Conservation (phyloP, 129 eudicot genomes). For the Daucus carota region DH1_v3.0 NC_030386.2:19629001-19629500, state of each 20-base stretch:
- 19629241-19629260: slow-evolving; percentile 52
- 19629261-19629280: slow-evolving; percentile 36
- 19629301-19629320: slow-evolving; percentile 49
- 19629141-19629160: background rate
- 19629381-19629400: background rate
- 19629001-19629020: slow-evolving; percentile 41
- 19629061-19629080: background rate
- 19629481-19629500: background rate
- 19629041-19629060: background rate
- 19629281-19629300: slow-evolving; percentile 48
- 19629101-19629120: background rate
- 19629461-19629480: background rate
- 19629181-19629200: background rate
- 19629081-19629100: background rate
- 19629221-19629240: slow-evolving; percentile 49
- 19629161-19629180: background rate
- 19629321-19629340: slow-evolving; percentile 47
- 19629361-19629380: slow-evolving; percentile 11
- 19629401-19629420: too few species aligned
- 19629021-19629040: slow-evolving; percentile 2
- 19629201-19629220: background rate
- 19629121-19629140: background rate
- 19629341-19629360: slow-evolving; percentile 48
- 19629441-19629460: background rate
- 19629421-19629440: background rate